Conservation (phyloP, 805 yeast species). For the Cyberlindnera veronae region DNA sequence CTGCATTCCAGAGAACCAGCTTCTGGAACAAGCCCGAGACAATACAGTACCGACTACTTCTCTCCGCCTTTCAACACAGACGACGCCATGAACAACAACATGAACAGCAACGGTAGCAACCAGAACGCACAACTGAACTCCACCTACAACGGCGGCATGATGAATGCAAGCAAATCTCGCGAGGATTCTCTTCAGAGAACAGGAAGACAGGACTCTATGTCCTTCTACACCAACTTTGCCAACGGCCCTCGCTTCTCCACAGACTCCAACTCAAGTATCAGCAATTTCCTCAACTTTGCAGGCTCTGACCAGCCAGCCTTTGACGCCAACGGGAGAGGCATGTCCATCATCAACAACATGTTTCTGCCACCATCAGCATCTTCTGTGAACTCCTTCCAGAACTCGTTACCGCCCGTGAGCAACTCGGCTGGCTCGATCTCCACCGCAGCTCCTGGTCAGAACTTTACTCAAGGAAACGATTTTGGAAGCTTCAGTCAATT, state of each 20-base stretch:
- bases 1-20: not conserved
- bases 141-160: constrained; percentile 2
- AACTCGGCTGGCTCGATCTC: not conserved
- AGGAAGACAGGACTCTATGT: constrained; percentile 28
- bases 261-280: constrained; percentile 27
- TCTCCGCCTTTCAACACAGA: not conserved
- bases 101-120: constrained; percentile 6
- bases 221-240: constrained; percentile 25
- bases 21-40: constrained; percentile 17
- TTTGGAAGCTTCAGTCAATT: constrained; percentile 24
- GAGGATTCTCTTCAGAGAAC: constrained; percentile 17
- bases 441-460: not conserved
- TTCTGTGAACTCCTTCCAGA: constrained; percentile 1
- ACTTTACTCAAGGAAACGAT: constrained; percentile 13
- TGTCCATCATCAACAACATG: constrained; percentile 26
- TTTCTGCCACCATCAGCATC: constrained; percentile 20
- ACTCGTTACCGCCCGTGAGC: constrained; percentile 2
- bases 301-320: constrained; percentile 8
- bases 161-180: constrained; percentile 9
- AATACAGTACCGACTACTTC: constrained; percentile 9
- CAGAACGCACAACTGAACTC: constrained; percentile 3
- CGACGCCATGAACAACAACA: constrained; percentile 7
- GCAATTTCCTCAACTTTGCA: constrained; percentile 18
- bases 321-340: constrained; percentile 26
- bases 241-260: constrained; percentile 28